Evolutionary conservation across 495 filamentous ascomycete genomes (phyloP), one percentile per base, ranked within the genome.

Genomic region (Evernia prunastri): DNA sequence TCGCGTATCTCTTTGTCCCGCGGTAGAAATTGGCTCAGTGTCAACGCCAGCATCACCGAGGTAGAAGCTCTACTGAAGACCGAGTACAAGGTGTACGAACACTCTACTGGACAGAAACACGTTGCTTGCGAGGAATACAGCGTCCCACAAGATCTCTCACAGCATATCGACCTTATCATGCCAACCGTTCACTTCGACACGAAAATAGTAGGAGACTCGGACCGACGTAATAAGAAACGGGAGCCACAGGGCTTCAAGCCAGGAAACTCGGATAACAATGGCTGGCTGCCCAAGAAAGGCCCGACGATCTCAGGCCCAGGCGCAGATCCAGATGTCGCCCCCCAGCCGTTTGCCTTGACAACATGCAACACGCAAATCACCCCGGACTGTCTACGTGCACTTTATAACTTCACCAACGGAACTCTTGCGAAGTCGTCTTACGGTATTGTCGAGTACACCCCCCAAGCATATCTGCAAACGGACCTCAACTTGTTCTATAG

Each of bases 401-500:
- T 86, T 25, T 86, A 86, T 63, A 66, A 76, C 10, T 78, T 86
- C 8, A 29, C 53, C 80, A 79, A 11, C 69, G 70, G 11, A 72
- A 74, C 15, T 65, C 35, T 51, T 1, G 20, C 18, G 25, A 5
- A 23, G 3, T 36, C 40, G 17, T 53, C 49, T 27, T 53, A 53
- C 25, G 58, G 56, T 8, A 79, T 84, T 31, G 77, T 78, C 51
- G 81, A 84, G 66, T 80, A 80, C 51, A 71, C 69, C 17, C 69
- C 69, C 35, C 62, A 71, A 35, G 59, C 67, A 23, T 81, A 79
- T 70, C 66, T 80, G 39, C 82, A 86, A 60, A 71, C 75, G 2
- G 85, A 89, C 64, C 74, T 90, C 20, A 73, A 87, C 66, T 67
- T 79, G 9, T 90, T 84, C 75, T 89, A 85, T 73, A 69, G 70